Conservation (phyloP, 192 early-diverging fungal species). For the Dispira parvispora region DNA sequence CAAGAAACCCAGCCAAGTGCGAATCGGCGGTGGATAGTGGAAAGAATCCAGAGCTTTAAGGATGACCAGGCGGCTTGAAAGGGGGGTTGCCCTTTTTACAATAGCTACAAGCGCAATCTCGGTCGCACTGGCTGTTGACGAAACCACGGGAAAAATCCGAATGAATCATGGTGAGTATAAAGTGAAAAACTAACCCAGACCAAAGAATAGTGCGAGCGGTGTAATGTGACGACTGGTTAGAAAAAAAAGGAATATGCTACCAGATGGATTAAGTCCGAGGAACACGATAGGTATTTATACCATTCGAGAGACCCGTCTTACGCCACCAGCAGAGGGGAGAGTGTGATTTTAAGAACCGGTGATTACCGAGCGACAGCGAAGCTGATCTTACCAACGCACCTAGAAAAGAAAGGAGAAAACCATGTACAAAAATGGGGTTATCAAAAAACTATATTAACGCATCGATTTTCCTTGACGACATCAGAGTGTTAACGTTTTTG, state of each 20-base stretch:
- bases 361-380: too few relatives aligned
- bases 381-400: too few relatives aligned
- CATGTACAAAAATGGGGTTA: too few relatives aligned
- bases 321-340: too few relatives aligned
- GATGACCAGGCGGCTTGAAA: slow-evolving; percentile 8
- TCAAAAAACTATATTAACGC: too few relatives aligned
- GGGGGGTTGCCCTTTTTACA: slow-evolving; percentile 7
- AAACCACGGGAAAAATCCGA: neutral
- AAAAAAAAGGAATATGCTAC: neutral
- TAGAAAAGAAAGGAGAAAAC: too few relatives aligned
- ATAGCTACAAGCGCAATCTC: slow-evolving; percentile 6
- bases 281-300: neutral
- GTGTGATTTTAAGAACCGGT: too few relatives aligned
- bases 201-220: neutral
- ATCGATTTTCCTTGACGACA: too few relatives aligned
- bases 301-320: too few relatives aligned
- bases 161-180: neutral
- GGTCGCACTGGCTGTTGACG: slow-evolving; percentile 6
- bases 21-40: neutral
- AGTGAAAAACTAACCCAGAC: neutral
- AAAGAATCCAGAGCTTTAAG: neutral
- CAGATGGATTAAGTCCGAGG: neutral
- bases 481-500: too few relatives aligned
- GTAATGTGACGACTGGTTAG: neutral
- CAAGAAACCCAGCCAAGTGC: neutral